Conservation (phyloP, 2,329 filamentous ascomycete species). For the Proliferodiscus dingleyae region DNA sequence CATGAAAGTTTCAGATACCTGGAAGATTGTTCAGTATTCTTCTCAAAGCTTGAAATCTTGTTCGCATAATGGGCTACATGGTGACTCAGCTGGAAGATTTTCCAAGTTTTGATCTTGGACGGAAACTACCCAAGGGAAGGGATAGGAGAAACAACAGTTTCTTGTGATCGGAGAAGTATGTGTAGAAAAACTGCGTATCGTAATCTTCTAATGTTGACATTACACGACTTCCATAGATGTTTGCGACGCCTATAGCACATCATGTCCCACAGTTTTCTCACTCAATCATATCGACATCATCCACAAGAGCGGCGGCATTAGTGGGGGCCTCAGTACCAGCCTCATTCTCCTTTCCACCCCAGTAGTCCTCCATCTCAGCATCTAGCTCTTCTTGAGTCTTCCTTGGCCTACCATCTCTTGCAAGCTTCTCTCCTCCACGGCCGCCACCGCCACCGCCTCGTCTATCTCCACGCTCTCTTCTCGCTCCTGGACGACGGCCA, state of each 20-base stretch:
- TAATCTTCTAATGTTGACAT: background rate
- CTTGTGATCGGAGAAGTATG: too few species aligned
- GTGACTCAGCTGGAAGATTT: too few species aligned
- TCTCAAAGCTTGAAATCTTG: too few species aligned
- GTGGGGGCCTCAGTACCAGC: constrained; percentile 28
- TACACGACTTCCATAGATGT: too few species aligned
- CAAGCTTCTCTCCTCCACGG: constrained; percentile 38
- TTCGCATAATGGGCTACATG: too few species aligned
- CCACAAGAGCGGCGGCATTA: constrained; percentile 34
- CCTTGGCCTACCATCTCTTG: constrained; percentile 52
- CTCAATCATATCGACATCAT: constrained; percentile 66
- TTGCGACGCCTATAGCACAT: too few species aligned
- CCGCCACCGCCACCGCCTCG: constrained; percentile 38
- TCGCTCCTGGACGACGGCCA: constrained; percentile 47
- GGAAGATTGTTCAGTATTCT: too few species aligned
- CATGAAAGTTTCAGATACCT: too few species aligned
- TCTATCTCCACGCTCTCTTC: constrained; percentile 33
- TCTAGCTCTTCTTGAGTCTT: constrained; percentile 92
- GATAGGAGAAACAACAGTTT: too few species aligned
- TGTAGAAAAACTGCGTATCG: background rate
- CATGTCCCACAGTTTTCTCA: constrained; percentile 5
- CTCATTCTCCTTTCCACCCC: constrained; percentile 46
- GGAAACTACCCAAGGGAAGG: too few species aligned
- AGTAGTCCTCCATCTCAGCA: constrained; percentile 97
- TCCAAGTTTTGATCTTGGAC: too few species aligned